These are phyloP conservation scores for Papiliotrema terrestris DNA, from an alignment of 1,284 basidiomycete genomes.

Conservation along the genomic window DNA sequence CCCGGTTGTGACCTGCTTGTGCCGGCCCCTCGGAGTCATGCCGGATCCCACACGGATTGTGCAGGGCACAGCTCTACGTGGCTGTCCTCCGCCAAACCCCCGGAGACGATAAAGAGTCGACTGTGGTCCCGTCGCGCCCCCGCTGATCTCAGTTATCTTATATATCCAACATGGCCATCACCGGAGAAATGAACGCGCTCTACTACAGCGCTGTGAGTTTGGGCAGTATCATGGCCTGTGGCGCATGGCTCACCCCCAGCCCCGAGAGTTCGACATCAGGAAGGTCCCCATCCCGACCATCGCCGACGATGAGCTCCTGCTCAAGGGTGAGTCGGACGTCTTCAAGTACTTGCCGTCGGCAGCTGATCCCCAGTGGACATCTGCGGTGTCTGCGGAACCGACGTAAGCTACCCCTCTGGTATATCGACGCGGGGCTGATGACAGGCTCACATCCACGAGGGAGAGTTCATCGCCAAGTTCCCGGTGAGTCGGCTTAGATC, in stretches of 20 bases:
- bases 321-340: constrained; percentile 57
- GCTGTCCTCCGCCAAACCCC: no score
- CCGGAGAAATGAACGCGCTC: constrained; percentile 41
- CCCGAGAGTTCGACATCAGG: constrained; percentile 62
- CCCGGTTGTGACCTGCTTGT: no score
- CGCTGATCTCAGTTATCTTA: neutral
- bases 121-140: no score
- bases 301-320: constrained; percentile 62
- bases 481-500: constrained; percentile 52
- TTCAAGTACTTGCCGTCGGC: neutral
- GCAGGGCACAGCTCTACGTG: no score
- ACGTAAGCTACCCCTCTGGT: constrained; percentile 46
- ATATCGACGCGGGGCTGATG: neutral
- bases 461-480: constrained; percentile 73
- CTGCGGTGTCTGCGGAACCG: constrained; percentile 69
- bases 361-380: constrained; percentile 36
- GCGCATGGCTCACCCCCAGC: constrained; percentile 45
- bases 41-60: no score
- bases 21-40: no score
- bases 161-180: constrained; percentile 20
- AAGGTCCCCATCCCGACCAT: constrained; percentile 61
- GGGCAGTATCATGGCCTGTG: neutral
- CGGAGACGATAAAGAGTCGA: no score
- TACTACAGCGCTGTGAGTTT: constrained; percentile 38
- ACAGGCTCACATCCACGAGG: constrained; percentile 61